Base-by-base conservation (phyloP, 2,329 filamentous ascomycete genomes). In the Balansia obtecta region DNA sequence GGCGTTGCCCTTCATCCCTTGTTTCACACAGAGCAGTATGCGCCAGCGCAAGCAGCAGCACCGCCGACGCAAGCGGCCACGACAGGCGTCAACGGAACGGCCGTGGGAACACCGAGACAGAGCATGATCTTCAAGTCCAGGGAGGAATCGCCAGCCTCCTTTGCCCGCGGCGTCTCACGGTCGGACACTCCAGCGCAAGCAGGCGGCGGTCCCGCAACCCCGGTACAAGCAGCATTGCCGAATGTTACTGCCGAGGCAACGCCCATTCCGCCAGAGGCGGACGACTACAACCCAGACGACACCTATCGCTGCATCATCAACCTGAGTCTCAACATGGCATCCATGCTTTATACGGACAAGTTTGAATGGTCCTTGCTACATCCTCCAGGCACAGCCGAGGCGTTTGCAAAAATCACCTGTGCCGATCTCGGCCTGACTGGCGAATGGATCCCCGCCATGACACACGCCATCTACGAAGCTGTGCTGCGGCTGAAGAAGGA, bases 351-450 rank as follows among this genome's bases (percentile, higher is more conserved):
- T 67, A 94, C 88, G 3, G 93, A 98, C 73, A 95, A 90, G 62
- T 97, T 98, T 56, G 91, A 97, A 65, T 97, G 91, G 91, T 97
- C 91, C 5, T 73, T 98, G 18, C 74, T 95, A 16, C 90, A 97
- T 61, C 89, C 90, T 2, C 86, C 89, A 1, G 91, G 91, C 20
- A 89, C 91, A 41, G 88, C 93, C 0, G 91, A 98, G 65, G 81
- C 85, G 12, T 97, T 97, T 65, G 90, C 93, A 34, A 88, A 88
- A 63, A 82, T 88, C 56, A 97, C 93, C 0, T 97, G 93, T 63
- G 86, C 88, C 30, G 93, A 98, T 63, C 73, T 98, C 9, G 91
- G 91, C 7, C 72, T 98, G 49, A 77, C 83, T 7, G 88, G 89
- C 44, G 93, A 98, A 69, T 98, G 93, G 89, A 82, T 95, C 4